These are phyloP conservation scores for Fibroporia radiculosa DNA, from an alignment of 768 basidiomycete genomes.

Conservation along the genomic window DNA sequence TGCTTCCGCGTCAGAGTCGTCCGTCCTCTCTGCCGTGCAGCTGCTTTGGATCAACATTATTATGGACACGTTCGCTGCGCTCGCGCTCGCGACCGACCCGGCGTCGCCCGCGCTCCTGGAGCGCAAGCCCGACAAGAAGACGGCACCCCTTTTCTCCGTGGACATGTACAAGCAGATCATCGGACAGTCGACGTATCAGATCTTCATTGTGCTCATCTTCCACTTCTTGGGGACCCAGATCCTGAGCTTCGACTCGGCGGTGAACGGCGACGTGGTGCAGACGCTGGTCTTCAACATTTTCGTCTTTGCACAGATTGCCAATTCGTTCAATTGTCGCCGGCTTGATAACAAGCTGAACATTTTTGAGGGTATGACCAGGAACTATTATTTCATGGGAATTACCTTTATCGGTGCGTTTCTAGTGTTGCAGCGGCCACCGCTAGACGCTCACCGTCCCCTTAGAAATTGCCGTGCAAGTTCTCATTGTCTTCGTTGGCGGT, in stretches of 20 bases:
- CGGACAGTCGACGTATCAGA: conserved; percentile 85
- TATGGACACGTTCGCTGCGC: conserved; percentile 98
- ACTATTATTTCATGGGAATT: conserved; percentile 80
- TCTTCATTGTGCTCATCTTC: conserved; percentile 74
- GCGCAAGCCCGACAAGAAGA: conserved; percentile 86
- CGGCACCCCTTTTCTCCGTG: conserved; percentile 80
- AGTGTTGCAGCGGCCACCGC: background rate
- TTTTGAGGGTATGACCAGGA: conserved; percentile 72
- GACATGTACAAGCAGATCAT: conserved; percentile 98
- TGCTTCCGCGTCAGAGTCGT: conserved; percentile 63
- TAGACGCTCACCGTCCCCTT: background rate
- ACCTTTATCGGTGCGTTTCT: conserved; percentile 68
- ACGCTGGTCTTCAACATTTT: conserved; percentile 98
- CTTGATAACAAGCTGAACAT: conserved; percentile 84
- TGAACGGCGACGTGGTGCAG: conserved; percentile 41
- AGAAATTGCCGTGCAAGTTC: conserved; percentile 83
- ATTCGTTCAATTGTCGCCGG: conserved; percentile 86
- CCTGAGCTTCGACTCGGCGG: conserved; percentile 41
- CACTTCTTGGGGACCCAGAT: conserved; percentile 79
- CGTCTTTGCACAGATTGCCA: conserved; percentile 96
- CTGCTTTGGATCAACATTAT: conserved; percentile 98
- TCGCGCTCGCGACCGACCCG: conserved; percentile 95
- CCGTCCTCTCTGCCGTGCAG: conserved; percentile 94
- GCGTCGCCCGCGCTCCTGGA: conserved; percentile 75
- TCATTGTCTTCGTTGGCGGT: conserved; percentile 89